Percentiles rank a stretch among this genome's conserved stretches.
Conservation (phyloP, 2,329 filamentous ascomycete species). For the Ascochyta koolunga region DNA sequence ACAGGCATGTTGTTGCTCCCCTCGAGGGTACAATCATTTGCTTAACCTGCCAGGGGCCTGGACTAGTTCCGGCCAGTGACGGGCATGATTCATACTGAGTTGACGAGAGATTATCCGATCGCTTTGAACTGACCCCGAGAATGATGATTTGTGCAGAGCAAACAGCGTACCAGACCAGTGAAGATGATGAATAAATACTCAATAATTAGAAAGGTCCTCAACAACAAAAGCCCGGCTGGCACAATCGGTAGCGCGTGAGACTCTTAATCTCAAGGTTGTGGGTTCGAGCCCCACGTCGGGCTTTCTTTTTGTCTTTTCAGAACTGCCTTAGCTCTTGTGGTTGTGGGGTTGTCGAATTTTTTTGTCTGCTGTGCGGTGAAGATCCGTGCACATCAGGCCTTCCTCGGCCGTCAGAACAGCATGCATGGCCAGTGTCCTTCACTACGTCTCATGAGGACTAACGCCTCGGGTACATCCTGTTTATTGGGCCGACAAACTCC, state of each 20-base stretch:
- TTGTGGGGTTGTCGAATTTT: neutral
- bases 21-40: neutral
- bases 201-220: neutral
- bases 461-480: neutral
- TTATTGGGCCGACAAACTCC: neutral
- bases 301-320: conserved; percentile 3
- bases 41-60: neutral
- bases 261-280: conserved; percentile 43
- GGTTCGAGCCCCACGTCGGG: conserved; percentile 58
- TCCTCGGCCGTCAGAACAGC: neutral
- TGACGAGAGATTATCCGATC: neutral
- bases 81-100: neutral
- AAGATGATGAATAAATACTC: too few species aligned
- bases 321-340: neutral
- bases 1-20: neutral
- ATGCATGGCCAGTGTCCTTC: too few species aligned
- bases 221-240: conserved; percentile 28
- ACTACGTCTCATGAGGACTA: neutral
- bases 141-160: too few species aligned
- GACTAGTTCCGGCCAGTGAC: neutral
- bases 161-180: too few species aligned
- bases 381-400: neutral
- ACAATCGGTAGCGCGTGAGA: conserved; percentile 33
- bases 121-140: neutral
- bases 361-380: neutral